Conservation (phyloP, 805 yeast species). For the Suhomyces faveliae region DNA sequence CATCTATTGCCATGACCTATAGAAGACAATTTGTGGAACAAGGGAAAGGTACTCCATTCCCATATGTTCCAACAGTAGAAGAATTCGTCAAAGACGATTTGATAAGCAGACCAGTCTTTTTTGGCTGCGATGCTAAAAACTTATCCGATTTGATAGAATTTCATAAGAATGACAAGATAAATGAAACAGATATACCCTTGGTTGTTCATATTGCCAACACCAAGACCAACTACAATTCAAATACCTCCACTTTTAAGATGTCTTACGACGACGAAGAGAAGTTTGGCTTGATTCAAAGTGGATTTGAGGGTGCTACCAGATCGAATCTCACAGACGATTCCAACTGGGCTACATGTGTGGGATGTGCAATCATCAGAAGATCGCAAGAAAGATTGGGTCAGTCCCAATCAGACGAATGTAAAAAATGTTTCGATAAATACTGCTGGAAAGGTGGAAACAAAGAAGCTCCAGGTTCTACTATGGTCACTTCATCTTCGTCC, state of each 20-base stretch:
- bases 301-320: conserved; percentile 19
- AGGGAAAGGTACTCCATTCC: conserved; percentile 27
- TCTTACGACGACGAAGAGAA: conserved; percentile 18
- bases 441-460: conserved; percentile 21
- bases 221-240: conserved; percentile 17
- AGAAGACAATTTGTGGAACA: conserved; percentile 21
- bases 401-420: conserved; percentile 21
- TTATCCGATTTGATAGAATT: conserved; percentile 17
- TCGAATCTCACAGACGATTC: conserved; percentile 20
- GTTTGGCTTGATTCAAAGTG: conserved; percentile 17
- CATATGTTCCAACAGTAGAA: conserved; percentile 22
- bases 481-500: conserved; percentile 1
- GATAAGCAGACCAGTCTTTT: conserved; percentile 24
- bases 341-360: conserved; percentile 23
- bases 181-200: conserved; percentile 28
- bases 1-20: conserved; percentile 35
- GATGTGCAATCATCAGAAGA: conserved; percentile 25
- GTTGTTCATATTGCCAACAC: conserved; percentile 20
- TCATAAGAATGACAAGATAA: conserved; percentile 19
- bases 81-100: conserved; percentile 21
- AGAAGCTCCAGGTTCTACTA: conserved; percentile 12
- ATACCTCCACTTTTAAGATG: conserved; percentile 24
- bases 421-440: conserved; percentile 19
- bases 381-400: conserved; percentile 22
- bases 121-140: conserved; percentile 27